Evolutionary conservation across 495 filamentous ascomycete genomes (phyloP), one percentile per base, ranked within the genome.

Genomic region (Penicillium bovifimosum): DNA sequence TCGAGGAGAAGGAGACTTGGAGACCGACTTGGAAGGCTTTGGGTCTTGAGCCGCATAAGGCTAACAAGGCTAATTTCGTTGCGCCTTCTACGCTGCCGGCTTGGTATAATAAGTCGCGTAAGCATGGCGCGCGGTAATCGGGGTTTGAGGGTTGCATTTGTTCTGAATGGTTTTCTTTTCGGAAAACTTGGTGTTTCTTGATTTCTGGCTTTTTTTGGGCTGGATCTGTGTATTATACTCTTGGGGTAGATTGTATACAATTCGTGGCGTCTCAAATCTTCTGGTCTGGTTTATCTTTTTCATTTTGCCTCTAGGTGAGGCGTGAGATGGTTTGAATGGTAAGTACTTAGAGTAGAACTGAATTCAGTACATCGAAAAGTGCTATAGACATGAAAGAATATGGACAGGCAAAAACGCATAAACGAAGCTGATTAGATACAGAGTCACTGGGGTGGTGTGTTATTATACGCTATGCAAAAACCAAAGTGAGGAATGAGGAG

Each of bases 11-110:
- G 54, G 59, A 65, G 48, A 26, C 59, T 1, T 77, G 74, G 74
- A 59, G 66, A 54, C 72, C 74, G 29, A 75, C 74, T 13, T 77
- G 73, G 73, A 67, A 75, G 65, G 70, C 62, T n/a, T 17, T 76
- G 47, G 74, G 74, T 17, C 33, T 74, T 31, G 55, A 44, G 38
- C 70, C 47, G 42, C 48, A 52, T 39, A 52, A 58, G 42, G 56
- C 33, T 36, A 11, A 51, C 24, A 39, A 47, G 28, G 31, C 32
- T 18, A 52, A 48, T 6, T 32, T 28, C 17, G 10, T 24, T 13
- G 29, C 32, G 16, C 9, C 35, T 14, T 38, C 53, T 5, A 54
- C 51, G 40, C 58, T 52, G 41, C 48, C 48, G 0, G 48, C 38
- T 33, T 50, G 38, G 38, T 50, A 34, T 42, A 8, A 29, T 41